Evolutionary conservation across 2,329 filamentous ascomycete genomes (phyloP).

Genomic region (Pestalotiopsis sp.): DNA sequence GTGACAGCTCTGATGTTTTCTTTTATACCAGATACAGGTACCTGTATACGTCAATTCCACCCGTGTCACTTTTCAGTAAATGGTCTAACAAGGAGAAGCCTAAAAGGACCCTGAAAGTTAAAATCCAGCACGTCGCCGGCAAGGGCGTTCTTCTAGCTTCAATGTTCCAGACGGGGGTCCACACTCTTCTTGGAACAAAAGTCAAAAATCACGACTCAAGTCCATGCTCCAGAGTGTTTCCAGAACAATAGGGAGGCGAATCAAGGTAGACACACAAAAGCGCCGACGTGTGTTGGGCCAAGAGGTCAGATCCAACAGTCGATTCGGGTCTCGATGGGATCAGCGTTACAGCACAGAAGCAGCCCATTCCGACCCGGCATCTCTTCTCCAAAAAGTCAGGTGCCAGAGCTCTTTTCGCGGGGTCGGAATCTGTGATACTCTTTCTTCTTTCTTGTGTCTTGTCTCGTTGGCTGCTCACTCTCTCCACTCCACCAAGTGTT

Average conservation of each 20-base stretch:
- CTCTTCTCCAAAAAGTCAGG: slow-evolving; percentile 7
- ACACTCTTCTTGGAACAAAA: background rate
- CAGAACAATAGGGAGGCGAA: background rate
- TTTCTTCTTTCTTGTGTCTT: background rate
- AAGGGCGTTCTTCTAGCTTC: background rate
- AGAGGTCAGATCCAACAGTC: slow-evolving; percentile 1
- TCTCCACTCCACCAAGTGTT: background rate
- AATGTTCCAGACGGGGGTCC: background rate
- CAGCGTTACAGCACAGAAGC: slow-evolving; percentile 7
- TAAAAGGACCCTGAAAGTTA: slow-evolving; percentile 1
- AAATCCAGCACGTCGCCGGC: background rate
- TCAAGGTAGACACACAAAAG: background rate
- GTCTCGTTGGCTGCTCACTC: background rate
- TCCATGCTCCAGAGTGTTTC: background rate
- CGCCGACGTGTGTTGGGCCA: background rate
- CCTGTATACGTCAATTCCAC: background rate
- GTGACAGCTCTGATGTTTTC: background rate
- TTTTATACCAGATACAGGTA: background rate
- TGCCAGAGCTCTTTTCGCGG: background rate
- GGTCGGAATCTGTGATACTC: background rate
- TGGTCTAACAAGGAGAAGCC: background rate
- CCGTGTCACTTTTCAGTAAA: background rate
- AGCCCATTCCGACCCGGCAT: background rate
- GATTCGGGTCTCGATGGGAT: slow-evolving; percentile 12
- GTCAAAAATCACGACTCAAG: background rate